Base-by-base conservation (phyloP, 306 rosid species). In the Dalbergia oliveri region DNA sequence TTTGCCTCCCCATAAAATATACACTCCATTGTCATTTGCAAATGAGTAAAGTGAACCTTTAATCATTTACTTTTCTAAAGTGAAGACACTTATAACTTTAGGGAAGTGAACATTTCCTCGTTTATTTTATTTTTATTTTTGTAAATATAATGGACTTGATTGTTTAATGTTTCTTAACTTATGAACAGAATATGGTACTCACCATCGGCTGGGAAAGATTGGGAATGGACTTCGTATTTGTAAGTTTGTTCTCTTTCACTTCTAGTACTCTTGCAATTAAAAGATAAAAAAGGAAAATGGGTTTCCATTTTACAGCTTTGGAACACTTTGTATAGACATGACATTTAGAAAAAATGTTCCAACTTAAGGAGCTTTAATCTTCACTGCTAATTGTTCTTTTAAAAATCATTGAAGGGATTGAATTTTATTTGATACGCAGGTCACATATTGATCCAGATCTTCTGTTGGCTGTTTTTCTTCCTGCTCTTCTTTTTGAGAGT, bases 401-500 rank as follows among this genome's bases (percentile, higher is more conserved):
- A 21, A 4, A n/a, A 75, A 50, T 70, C 37, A 37, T 78, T 67
- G 49, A 76, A 67, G 69, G 80, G 47, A 26, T 74, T 71, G 41
- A 57, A 4, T 73, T 47, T 67, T 85, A n/a, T 76, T 73, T 72
- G 14, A 74, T 62, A 18, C 87, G 82, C 90, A 95, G 99, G 99
- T 87, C 96, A 19, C 84, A 70, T 9, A 95, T 95, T 82, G 85
- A 95, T 91, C 99, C 99, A 67, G 84, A 82, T 1, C 96, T 95
- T 81, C 85, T 95, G 14, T 80, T 95, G 80, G 99, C 98, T 50
- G 93, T 95, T 85, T 95, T 95, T 76, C 99, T 95, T 74, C 99
- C 99, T 62, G 99, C 99, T 72, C 94, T 95, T 59, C 96, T 95
- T 66, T 93, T 93, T n/a, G 99, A 93, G 90, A 95, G 99, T 79